Percentiles rank a stretch among this genome's conserved stretches.
phyloP scores from a whole-genome alignment of 73 alveolate genomes.

The Durusdinium trenchii region DNA sequence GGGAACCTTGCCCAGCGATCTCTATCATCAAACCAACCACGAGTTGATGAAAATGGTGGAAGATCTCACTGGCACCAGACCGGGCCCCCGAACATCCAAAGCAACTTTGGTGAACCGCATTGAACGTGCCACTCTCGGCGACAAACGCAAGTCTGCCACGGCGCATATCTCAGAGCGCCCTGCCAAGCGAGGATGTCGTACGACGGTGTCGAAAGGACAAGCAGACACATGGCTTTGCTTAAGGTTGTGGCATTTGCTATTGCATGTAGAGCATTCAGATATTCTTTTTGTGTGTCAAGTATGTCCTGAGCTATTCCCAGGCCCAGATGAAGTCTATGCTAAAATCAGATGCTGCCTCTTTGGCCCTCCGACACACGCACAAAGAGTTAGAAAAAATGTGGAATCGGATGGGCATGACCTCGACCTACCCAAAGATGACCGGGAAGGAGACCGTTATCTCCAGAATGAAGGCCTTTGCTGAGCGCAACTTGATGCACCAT shows the following conservation, averaged over 20 bases:
- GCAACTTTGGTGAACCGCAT: constrained; percentile 55
- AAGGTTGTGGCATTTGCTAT: too few relatives aligned
- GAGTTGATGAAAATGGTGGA: constrained; percentile 64
- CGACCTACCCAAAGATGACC: constrained; percentile 49
- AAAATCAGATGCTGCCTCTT: constrained; percentile 21
- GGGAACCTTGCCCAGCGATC: constrained; percentile 34
- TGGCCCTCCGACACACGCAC: constrained; percentile 60
- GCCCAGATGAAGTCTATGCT: constrained; percentile 43
- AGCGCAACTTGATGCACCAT: constrained; percentile 43
- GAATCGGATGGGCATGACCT: constrained; percentile 62
- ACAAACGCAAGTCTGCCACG: constrained; percentile 51
- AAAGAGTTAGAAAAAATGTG: constrained; percentile 48
- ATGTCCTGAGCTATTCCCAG: too few relatives aligned
- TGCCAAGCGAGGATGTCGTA: constrained; percentile 56
- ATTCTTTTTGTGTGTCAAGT: too few relatives aligned
- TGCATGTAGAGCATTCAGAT: too few relatives aligned
- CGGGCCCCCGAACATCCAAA: constrained; percentile 59
- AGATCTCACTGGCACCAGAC: constrained; percentile 42
- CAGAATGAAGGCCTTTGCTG: constrained; percentile 59
- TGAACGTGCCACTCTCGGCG: constrained; percentile 60
- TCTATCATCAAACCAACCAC: constrained; percentile 51
- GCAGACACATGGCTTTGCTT: too few relatives aligned
- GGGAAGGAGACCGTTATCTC: constrained; percentile 66
- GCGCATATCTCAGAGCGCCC: constrained; percentile 45
- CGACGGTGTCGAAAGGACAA: constrained; percentile 45